A percentile compares a stretch with the other conserved stretches of the same genome.
These are phyloP conservation scores for Achlya hypogyna DNA, from an alignment of 352 stramenopile species.

Conservation along the genomic window DNA sequence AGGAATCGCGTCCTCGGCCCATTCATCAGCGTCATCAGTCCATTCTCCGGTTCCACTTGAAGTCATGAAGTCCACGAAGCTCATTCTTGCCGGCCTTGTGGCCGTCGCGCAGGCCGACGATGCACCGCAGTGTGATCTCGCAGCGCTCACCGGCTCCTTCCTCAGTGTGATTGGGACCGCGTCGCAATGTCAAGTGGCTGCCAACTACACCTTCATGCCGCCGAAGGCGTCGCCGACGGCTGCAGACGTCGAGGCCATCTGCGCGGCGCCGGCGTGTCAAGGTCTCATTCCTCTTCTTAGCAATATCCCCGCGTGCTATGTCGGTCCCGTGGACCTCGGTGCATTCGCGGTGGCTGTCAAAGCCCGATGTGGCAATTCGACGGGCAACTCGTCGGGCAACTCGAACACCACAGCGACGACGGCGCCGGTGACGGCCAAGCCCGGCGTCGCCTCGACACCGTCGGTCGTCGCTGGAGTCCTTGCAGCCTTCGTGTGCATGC, in stretches of 20 bases:
- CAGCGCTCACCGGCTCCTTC: constrained; percentile 14
- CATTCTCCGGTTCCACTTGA: no score
- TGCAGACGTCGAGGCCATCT: constrained; percentile 22
- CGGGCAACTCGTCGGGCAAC: neutral
- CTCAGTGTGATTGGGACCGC: constrained; percentile 15
- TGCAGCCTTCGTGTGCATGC: no score
- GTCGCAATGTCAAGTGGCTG: constrained; percentile 20
- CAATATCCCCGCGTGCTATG: constrained; percentile 1
- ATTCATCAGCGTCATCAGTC: no score
- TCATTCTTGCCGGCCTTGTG: neutral
- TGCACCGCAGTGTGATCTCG: constrained; percentile 14
- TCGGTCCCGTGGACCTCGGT: constrained; percentile 5
- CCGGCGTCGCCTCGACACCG: neutral
- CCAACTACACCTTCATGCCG: constrained; percentile 24
- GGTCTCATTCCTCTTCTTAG: constrained; percentile 4
- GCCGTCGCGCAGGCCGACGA: neutral
- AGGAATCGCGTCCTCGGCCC: no score
- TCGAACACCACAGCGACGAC: no score
- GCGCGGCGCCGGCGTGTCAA: constrained; percentile 12
- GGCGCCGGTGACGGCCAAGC: neutral
- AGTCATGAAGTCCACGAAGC: no score
- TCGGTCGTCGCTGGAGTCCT: no score
- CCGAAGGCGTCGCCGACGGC: constrained; percentile 19
- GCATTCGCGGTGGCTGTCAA: constrained; percentile 3
- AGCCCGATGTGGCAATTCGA: neutral